These are phyloP conservation scores for Nevesoporus exiguus DNA, from an alignment of 768 basidiomycete species.

Conservation along the genomic window DNA sequence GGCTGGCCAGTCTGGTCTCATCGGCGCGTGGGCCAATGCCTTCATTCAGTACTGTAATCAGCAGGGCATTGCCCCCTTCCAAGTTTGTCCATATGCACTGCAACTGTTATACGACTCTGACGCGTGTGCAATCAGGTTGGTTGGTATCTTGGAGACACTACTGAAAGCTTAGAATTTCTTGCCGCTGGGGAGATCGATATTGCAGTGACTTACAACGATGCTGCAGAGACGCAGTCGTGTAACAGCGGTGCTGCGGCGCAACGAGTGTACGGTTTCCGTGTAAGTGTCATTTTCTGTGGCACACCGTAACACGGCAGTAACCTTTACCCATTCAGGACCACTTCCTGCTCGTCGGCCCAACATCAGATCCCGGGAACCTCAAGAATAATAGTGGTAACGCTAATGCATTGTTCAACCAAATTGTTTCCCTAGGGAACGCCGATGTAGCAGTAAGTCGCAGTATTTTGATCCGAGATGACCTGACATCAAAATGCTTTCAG, in stretches of 20 bases:
- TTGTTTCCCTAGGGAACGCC: conserved; percentile 42
- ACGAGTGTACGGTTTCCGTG: conserved; percentile 44
- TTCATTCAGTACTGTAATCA: conserved; percentile 37
- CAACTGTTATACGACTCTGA: background rate
- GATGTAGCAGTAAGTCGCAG: conserved; percentile 35
- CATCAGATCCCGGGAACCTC: conserved; percentile 44
- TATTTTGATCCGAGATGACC: background rate
- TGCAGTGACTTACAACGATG: conserved; percentile 51
- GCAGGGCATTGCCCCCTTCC: background rate
- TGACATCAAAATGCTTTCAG: conserved; percentile 11
- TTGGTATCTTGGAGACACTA: conserved; percentile 58
- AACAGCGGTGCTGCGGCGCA: conserved; percentile 31
- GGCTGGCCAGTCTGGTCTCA: conserved; percentile 50
- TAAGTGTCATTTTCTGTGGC: conserved; percentile 20
- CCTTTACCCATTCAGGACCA: conserved; percentile 40
- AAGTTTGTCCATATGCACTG: conserved; percentile 14
- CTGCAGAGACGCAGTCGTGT: conserved; percentile 42
- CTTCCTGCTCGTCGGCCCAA: conserved; percentile 49
- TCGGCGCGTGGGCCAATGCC: conserved; percentile 45
- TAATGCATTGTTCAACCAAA: conserved; percentile 45
- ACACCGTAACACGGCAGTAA: background rate
- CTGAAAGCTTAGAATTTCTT: conserved; percentile 44
- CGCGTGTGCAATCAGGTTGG: conserved; percentile 37
- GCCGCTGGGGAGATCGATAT: conserved; percentile 43
- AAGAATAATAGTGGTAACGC: conserved; percentile 30